A percentile compares a stretch with the other conserved stretches of the same genome.
Conservation (phyloP, 1,284 basidiomycete species). For the Pterulicium gracile region DNA sequence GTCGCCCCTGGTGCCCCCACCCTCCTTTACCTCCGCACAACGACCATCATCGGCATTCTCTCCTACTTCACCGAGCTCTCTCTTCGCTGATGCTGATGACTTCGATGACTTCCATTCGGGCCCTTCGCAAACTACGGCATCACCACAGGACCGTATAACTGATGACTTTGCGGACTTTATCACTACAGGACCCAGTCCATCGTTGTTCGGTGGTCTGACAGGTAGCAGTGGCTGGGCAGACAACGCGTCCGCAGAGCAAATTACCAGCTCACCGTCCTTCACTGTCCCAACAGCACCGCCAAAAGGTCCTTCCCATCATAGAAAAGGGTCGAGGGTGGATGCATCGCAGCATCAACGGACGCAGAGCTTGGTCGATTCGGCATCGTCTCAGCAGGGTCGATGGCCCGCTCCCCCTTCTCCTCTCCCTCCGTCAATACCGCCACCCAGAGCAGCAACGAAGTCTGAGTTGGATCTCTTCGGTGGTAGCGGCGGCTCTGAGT, state of each 20-base stretch:
- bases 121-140: too few relatives aligned
- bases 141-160: too few relatives aligned
- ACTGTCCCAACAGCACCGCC: slow-evolving; percentile 11
- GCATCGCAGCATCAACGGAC: slow-evolving; percentile 41
- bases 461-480: slow-evolving; percentile 10
- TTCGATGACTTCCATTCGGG: slow-evolving; percentile 21
- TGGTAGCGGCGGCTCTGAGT: slow-evolving; percentile 7
- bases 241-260: too few relatives aligned
- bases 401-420: slow-evolving; percentile 60
- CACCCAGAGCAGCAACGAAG: slow-evolving; percentile 13
- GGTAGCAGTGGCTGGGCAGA: too few relatives aligned
- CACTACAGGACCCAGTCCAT: too few relatives aligned
- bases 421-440: slow-evolving; percentile 31
- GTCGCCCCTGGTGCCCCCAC: background rate
- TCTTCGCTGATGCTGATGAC: slow-evolving; percentile 16
- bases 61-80: background rate
- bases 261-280: too few relatives aligned
- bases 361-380: slow-evolving; percentile 40
- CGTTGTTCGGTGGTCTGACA: too few relatives aligned
- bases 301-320: slow-evolving; percentile 13
- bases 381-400: slow-evolving; percentile 37
- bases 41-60: background rate
- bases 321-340: slow-evolving; percentile 18
- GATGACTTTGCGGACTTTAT: slow-evolving; percentile 2
- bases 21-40: background rate